A percentile compares a stretch with the other conserved stretches of the same genome.
phyloP scores from a whole-genome alignment of 345 rosid genomes.

The Reutealis trisperma region DNA sequence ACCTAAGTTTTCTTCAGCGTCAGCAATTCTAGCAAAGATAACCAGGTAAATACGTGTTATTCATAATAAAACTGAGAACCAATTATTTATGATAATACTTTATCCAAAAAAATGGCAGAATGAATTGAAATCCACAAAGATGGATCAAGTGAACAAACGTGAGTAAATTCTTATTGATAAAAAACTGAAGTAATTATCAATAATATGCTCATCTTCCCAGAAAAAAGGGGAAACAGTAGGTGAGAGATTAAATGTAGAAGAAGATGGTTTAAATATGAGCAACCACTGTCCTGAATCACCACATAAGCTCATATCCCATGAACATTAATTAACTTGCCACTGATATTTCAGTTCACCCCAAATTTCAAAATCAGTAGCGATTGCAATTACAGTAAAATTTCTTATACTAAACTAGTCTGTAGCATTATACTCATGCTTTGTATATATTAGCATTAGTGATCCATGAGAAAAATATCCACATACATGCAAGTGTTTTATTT shows the following conservation, averaged over 20 bases:
- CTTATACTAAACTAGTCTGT: not conserved
- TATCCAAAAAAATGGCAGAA: not conserved
- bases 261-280: not conserved
- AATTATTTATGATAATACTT: not conserved
- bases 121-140: not conserved
- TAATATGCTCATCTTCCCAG: not conserved
- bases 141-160: not conserved
- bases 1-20: conserved; percentile 96
- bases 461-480: not conserved
- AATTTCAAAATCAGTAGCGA: not conserved
- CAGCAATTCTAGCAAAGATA: conserved; percentile 69
- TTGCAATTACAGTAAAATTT: not conserved
- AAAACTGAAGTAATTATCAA: not conserved
- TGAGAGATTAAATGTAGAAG: not conserved
- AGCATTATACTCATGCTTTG: not conserved
- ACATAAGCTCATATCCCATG: not conserved
- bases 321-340: not conserved
- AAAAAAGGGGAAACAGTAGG: not conserved
- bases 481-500: not conserved
- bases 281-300: too few species aligned
- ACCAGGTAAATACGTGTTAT: not conserved
- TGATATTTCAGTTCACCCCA: not conserved
- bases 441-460: not conserved
- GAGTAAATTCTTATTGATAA: not conserved
- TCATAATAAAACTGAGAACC: not conserved